Evolutionary conservation across 805 yeast genomes (phyloP).

Genomic region (Grigorovia yakushimaensis): DNA sequence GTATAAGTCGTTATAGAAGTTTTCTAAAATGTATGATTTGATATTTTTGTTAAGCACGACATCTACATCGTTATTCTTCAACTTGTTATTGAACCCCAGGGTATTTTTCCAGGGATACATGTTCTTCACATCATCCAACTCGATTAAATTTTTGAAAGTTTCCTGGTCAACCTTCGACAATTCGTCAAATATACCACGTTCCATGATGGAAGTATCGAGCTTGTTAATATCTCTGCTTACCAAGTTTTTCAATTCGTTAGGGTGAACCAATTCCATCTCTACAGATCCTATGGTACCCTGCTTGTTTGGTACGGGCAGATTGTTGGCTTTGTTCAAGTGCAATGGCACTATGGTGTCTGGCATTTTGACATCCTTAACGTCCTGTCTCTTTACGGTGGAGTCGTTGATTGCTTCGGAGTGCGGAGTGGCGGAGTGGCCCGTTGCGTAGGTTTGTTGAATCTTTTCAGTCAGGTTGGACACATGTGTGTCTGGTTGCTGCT

Average conservation of each 20-base stretch:
- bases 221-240: slow-evolving; percentile 21
- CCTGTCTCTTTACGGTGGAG: not conserved
- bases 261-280: slow-evolving; percentile 23
- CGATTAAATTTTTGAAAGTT: slow-evolving; percentile 8
- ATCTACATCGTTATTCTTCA: slow-evolving; percentile 5
- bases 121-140: slow-evolving; percentile 8
- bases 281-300: slow-evolving; percentile 24
- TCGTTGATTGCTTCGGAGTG: not conserved
- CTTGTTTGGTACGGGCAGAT: slow-evolving; percentile 19
- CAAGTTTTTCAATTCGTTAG: slow-evolving; percentile 12
- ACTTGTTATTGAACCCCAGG: slow-evolving; percentile 22
- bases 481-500: not conserved
- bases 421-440: not conserved
- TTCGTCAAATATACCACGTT: slow-evolving; percentile 15
- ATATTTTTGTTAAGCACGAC: slow-evolving; percentile 17
- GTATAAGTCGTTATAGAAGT: slow-evolving; percentile 62
- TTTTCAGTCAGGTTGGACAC: not conserved
- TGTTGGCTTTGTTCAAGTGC: slow-evolving; percentile 11
- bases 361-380: not conserved
- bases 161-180: slow-evolving; percentile 8
- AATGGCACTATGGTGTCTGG: slow-evolving; percentile 17
- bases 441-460: slow-evolving; percentile 2
- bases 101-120: slow-evolving; percentile 32
- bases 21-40: slow-evolving; percentile 55
- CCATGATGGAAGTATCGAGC: slow-evolving; percentile 25